Conservation (phyloP, 2,329 filamentous ascomycete species). For the Fonsecaea monophora region DNA sequence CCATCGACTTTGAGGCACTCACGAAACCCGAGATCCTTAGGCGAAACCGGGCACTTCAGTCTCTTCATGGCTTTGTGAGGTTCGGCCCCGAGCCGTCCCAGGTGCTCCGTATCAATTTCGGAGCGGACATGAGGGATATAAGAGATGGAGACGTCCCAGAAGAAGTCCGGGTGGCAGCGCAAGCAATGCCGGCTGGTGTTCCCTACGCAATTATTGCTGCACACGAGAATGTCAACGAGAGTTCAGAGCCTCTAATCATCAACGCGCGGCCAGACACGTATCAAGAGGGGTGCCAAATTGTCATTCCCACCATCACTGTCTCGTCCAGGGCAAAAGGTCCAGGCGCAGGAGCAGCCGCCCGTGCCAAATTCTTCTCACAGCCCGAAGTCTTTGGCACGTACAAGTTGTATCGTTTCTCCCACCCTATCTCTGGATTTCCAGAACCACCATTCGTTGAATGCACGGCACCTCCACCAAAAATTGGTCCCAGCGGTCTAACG, state of each 20-base stretch:
- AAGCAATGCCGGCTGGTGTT: conserved; percentile 41
- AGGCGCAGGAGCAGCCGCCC: conserved; percentile 30
- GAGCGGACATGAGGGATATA: conserved; percentile 25
- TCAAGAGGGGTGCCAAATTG: conserved; percentile 16
- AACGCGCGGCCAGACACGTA: conserved; percentile 19
- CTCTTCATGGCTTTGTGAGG: conserved; percentile 22
- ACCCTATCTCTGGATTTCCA: conserved; percentile 21
- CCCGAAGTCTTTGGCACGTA: conserved; percentile 21
- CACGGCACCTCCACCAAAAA: neutral
- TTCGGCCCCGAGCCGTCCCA: neutral
- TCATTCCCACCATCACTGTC: conserved; percentile 33
- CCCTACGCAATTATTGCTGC: conserved; percentile 48
- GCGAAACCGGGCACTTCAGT: conserved; percentile 38
- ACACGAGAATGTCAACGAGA: conserved; percentile 42
- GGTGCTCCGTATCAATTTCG: conserved; percentile 29
- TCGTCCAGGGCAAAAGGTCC: conserved; percentile 24
- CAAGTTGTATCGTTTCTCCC: conserved; percentile 29
- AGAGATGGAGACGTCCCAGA: conserved; percentile 27
- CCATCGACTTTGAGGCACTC: conserved; percentile 67
- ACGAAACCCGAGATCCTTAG: conserved; percentile 61
- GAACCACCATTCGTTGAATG: neutral
- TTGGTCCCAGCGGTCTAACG: conserved; percentile 11
- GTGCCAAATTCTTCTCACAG: conserved; percentile 28
- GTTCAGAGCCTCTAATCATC: conserved; percentile 50
- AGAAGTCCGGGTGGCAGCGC: conserved; percentile 13